Percentiles rank a stretch among this genome's conserved stretches.
These are phyloP conservation scores for Adansonia grandidieri DNA, from an alignment of 441 rosid genomes.

Conservation along the genomic window DNA sequence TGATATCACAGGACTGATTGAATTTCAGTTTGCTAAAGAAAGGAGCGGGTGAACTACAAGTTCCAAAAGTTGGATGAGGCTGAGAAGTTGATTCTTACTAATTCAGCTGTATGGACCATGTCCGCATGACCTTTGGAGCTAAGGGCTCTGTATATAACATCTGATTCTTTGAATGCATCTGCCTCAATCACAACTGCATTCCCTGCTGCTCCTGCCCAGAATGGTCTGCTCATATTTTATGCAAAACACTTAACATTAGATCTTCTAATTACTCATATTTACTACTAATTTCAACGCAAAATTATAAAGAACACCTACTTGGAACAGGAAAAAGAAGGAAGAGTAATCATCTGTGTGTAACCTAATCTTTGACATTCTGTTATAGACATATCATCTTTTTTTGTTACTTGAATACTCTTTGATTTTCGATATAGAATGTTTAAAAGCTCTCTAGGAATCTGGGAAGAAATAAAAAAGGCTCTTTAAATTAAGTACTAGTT, in stretches of 20 bases:
- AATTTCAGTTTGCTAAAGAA: conserved; percentile 9
- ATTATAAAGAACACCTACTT: neutral
- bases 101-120: conserved; percentile 92
- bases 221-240: conserved; percentile 50
- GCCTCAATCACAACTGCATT: conserved; percentile 95
- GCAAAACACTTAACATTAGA: conserved; percentile 22
- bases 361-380: neutral
- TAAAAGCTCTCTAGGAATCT: neutral
- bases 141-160: conserved; percentile 88
- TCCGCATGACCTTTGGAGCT: conserved; percentile 91
- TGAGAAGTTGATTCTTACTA: conserved; percentile 47
- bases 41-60: neutral
- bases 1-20: neutral
- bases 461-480: neutral
- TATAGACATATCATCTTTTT: neutral
- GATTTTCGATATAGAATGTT: neutral
- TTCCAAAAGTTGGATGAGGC: neutral
- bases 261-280: neutral
- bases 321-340: neutral
- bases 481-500: neutral
- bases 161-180: conserved; percentile 95
- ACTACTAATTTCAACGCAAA: neutral
- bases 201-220: conserved; percentile 89
- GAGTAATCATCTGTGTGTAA: neutral
- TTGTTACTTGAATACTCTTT: neutral